Base-by-base conservation (phyloP, 2,329 filamentous ascomycete species). In the Dryadomyces quercus-mongolicae region DNA sequence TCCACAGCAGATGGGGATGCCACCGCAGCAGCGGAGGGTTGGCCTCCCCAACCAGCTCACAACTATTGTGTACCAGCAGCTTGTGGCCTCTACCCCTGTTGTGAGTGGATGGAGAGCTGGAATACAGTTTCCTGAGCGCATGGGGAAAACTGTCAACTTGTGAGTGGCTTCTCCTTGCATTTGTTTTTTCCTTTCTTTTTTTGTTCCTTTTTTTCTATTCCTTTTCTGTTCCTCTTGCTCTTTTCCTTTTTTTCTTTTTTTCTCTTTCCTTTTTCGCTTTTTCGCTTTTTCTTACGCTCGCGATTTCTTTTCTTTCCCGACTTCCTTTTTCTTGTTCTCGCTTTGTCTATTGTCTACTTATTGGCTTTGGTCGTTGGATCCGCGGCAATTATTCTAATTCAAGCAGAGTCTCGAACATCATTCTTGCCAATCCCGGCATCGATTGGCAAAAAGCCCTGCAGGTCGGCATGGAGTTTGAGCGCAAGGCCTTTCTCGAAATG, bases 1-100 rank as follows among this genome's bases (percentile, higher is more conserved):
- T 21, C 54, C 49, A 18, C 74, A 74, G 66, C 77, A 78, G 62
- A 79, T 81, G 75, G 71, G 68, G 65, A 68, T 69, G 61, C 68
- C 64, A 59, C 67, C 67, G 56, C 65, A 65, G 48, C 63, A 65
- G 44, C 65, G 71, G 58, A 71, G 73, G 57, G 64, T 69, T 60
- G 66, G 68, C 57, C 64, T 54, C 48, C 56, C 70, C 21, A 69
- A 70, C 51, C 66, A 70, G 49, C 67, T 67, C 21, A 64, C 60
- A 13, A 18, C 46, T 10, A 49, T 58, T 15, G 58, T 74, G 18
- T 58, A 68, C 6, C 62, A 66, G 47, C 64, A 67, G 50, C 56
- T 62, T 2, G 31, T 59, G 22, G 49, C 55, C 3, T 57, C 67
- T 60, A 51, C 66, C 60, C 53, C 65, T 59, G 38, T 63, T 59